Base-by-base conservation (phyloP, 441 rosid species). In the Euphorbia schlechtendalii region DNA sequence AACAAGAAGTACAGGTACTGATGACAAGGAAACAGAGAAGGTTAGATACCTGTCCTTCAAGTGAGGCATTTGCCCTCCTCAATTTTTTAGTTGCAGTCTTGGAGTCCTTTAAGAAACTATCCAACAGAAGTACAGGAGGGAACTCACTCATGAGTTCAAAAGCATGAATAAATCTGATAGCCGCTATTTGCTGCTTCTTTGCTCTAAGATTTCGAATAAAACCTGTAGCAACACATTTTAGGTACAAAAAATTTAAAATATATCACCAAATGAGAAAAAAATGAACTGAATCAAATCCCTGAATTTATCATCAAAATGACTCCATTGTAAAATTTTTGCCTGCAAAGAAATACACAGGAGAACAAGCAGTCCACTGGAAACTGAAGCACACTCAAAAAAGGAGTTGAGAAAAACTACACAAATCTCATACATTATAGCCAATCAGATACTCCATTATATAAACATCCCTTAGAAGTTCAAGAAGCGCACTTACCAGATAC, bases 81-180 rank as follows among this genome's bases (percentile, higher is more conserved):
- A 32, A 52, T 36, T 22, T 63, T 45, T 17, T 59, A 48, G 70
- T 54, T 41, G 25, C 68, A 36, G 0, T n/a, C 65, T 17, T 55
- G 18, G 77, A 54, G 13, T 38, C 51, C 38, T 41, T 56, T 46
- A 77, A 17, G 65, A 45, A 67, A 20, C 71, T 69, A 30, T 61
- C 20, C 73, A 82, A 53, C 45, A 82, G 27, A 55, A 58, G 58
- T 11, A 22, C 63, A 4, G 70, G 77, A 27, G 77, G 79, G 46
- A 79, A 73, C 57, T 77, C 63, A 0, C 59, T 59, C 52, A 54
- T 71, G 34, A 71, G 71, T 51, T 76, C 59, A 67, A 82, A 73
- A n/a, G 65, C 73, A 64, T 32, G 66, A 43, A 78, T 74, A 66
- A 71, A 79, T 30, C 67, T 56, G 61, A 82, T 61, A 48, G 83